Conservation (phyloP, 2,329 filamentous ascomycete species). For the Fusarium sp. region DNA sequence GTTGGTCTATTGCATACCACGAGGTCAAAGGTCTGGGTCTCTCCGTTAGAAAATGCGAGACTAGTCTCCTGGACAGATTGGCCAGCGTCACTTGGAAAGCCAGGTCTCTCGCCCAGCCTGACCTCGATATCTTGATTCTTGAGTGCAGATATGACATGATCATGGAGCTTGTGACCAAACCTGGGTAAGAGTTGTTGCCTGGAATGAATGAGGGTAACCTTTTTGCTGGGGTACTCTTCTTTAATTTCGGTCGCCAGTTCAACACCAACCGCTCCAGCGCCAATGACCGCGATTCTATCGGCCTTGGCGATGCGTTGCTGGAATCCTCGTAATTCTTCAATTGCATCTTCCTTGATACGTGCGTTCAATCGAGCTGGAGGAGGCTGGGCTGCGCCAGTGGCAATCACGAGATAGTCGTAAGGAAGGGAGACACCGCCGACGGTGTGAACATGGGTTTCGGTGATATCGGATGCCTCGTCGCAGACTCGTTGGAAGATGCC, state of each 20-base stretch:
- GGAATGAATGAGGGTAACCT: conserved; percentile 21
- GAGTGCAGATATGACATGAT: background rate
- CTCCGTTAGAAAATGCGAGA: background rate
- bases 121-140: background rate
- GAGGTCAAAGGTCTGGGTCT: conserved; percentile 3
- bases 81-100: background rate
- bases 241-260: conserved; percentile 23
- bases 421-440: background rate
- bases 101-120: background rate
- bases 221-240: conserved; percentile 3
- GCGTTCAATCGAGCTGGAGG: conserved; percentile 15
- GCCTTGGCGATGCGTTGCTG: conserved; percentile 11
- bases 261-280: conserved; percentile 24
- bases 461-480: conserved; percentile 4
- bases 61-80: background rate
- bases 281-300: conserved; percentile 1
- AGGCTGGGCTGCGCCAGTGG: conserved; percentile 29
- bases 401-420: conserved; percentile 22
- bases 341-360: background rate
- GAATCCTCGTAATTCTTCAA: background rate
- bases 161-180: conserved; percentile 19
- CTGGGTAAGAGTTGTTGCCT: conserved; percentile 15
- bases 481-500: conserved; percentile 15
- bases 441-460: background rate
- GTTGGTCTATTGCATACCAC: background rate